These are phyloP conservation scores for Fistulina hepatica DNA, from an alignment of 1,284 basidiomycete species.

Conservation along the genomic window DNA sequence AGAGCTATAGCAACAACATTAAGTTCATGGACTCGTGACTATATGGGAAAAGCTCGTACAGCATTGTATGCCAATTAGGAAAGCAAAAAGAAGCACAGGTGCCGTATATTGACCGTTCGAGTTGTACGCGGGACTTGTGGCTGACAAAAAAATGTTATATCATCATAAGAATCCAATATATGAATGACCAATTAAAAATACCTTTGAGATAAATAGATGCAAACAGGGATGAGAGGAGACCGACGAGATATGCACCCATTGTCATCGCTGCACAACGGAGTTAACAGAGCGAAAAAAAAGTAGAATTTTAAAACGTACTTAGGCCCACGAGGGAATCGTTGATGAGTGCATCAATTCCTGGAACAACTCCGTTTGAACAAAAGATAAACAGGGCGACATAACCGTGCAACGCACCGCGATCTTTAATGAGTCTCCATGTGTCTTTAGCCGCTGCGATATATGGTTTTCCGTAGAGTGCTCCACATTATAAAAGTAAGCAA, in stretches of 20 bases:
- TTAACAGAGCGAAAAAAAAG: constrained; percentile 7
- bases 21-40: constrained; percentile 7
- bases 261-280: constrained; percentile 36
- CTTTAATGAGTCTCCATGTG: constrained; percentile 79
- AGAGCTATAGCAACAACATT: constrained; percentile 31
- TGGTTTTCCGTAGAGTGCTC: constrained; percentile 78
- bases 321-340: constrained; percentile 82
- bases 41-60: constrained; percentile 33
- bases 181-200: constrained; percentile 19
- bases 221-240: constrained; percentile 68
- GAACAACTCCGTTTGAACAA: no score
- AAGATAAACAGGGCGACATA: no score
- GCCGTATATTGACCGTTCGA: constrained; percentile 65
- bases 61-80: constrained; percentile 67
- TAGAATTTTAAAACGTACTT: constrained; percentile 32
- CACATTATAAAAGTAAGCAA: constrained; percentile 3
- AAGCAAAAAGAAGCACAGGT: constrained; percentile 68
- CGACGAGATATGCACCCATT: constrained; percentile 73
- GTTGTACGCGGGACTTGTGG: constrained; percentile 67
- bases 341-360: constrained; percentile 70
- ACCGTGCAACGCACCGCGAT: constrained; percentile 52
- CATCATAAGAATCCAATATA: constrained; percentile 1
- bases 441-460: constrained; percentile 85
- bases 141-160: constrained; percentile 26
- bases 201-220: constrained; percentile 75